Evolutionary conservation across 148 eudicot genomes (phyloP).

Genomic region (Vaccinium vitisidaea): DNA sequence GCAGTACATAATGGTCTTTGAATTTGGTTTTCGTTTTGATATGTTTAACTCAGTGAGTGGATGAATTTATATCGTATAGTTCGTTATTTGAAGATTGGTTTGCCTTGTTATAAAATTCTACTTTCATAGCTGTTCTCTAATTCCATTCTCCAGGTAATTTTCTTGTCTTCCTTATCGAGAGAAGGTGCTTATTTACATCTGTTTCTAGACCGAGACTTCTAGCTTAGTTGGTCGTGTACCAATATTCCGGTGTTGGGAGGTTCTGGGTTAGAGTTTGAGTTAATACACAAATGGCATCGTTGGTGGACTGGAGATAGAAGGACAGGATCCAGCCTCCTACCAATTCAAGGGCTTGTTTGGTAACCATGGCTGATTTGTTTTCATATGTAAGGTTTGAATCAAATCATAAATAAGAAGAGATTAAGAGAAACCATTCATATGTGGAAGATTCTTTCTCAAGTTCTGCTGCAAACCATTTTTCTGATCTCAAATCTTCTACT

Average conservation of each 20-base stretch:
- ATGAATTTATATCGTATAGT: not conserved
- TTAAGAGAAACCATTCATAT: too few species aligned
- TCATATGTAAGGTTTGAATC: not conserved
- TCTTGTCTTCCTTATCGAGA: not conserved
- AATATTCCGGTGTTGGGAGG: too few species aligned
- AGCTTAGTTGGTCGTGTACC: too few species aligned
- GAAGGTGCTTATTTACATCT: too few species aligned
- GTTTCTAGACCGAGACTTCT: not conserved
- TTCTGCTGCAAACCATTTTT: too few species aligned
- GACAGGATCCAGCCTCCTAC: not conserved
- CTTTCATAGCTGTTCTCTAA: not conserved
- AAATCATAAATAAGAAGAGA: not conserved
- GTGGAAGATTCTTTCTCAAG: too few species aligned
- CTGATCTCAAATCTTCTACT: too few species aligned
- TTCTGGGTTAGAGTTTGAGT: not conserved
- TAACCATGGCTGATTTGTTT: not conserved
- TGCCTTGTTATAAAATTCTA: not conserved
- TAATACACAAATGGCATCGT: not conserved
- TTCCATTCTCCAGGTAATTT: not conserved
- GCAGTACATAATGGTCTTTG: not conserved
- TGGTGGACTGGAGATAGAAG: not conserved
- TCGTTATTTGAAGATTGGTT: not conserved
- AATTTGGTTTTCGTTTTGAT: not conserved
- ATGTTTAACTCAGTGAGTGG: not conserved
- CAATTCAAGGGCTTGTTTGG: not conserved